These are phyloP conservation scores for Phyllosticta citrichinensis DNA, from an alignment of 2,329 filamentous ascomycete genomes.

Conservation along the genomic window DNA sequence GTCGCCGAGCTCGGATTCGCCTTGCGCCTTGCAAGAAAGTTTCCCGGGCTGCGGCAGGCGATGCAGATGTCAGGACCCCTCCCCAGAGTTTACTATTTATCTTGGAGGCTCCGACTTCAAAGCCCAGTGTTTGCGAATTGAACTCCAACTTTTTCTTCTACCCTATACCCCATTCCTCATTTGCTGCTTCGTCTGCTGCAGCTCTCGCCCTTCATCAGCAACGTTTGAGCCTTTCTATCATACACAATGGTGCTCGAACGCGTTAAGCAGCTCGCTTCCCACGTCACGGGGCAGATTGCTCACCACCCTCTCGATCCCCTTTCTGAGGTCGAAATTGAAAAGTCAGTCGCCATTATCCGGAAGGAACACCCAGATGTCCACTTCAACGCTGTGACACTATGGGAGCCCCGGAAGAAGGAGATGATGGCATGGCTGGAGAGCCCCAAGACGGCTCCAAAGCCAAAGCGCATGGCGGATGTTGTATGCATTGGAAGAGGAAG, in stretches of 20 bases:
- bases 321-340: constrained; percentile 60
- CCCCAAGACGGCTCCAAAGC: constrained; percentile 50
- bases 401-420: constrained; percentile 75
- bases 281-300: constrained; percentile 45
- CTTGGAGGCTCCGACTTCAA: not conserved
- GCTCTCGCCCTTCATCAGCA: not conserved
- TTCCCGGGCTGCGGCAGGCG: not conserved
- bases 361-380: constrained; percentile 60
- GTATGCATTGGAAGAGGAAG: constrained; percentile 72
- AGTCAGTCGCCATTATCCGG: constrained; percentile 57
- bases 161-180: not conserved
- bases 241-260: constrained; percentile 50
- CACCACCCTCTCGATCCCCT: constrained; percentile 74
- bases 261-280: constrained; percentile 52
- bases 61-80: not conserved
- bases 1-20: not conserved
- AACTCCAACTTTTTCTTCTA: not conserved
- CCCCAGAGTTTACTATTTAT: not conserved
- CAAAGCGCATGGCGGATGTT: constrained; percentile 66
- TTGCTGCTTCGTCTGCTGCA: not conserved
- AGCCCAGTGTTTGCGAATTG: not conserved
- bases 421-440: constrained; percentile 71
- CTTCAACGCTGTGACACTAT: constrained; percentile 80
- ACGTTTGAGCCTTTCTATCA: not conserved
- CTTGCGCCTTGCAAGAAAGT: not conserved